Evolutionary conservation across 1,284 basidiomycete species (phyloP).

Genomic region (Uromyces viciae-fabae): DNA sequence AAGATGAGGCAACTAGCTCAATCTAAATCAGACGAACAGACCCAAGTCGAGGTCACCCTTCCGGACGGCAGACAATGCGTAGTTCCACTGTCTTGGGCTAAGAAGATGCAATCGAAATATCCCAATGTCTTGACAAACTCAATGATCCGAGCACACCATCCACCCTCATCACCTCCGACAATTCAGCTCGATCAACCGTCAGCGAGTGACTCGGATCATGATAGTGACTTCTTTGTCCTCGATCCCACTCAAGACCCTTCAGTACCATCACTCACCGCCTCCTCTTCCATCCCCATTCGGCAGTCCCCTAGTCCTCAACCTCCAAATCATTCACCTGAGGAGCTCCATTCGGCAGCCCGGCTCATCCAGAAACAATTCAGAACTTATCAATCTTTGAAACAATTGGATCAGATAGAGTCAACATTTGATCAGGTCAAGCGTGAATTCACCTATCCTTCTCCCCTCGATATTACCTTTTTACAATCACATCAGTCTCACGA

Average conservation of each 20-base stretch:
- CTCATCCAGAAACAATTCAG: slow-evolving; percentile 34
- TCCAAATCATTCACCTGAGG: slow-evolving; percentile 26
- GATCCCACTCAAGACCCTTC: slow-evolving; percentile 32
- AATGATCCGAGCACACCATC: slow-evolving; percentile 23
- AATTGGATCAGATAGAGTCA: slow-evolving; percentile 10
- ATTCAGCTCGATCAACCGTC: neutral
- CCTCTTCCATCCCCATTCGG: neutral
- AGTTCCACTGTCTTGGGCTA: slow-evolving; percentile 36
- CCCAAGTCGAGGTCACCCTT: slow-evolving; percentile 19
- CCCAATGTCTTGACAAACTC: slow-evolving; percentile 14
- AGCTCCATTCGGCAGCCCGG: slow-evolving; percentile 26
- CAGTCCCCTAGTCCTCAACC: neutral
- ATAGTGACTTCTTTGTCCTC: slow-evolving; percentile 25
- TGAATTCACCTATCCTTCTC: slow-evolving; percentile 11
- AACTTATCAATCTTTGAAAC: slow-evolving; percentile 7
- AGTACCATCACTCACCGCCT: slow-evolving; percentile 8
- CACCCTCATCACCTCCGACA: neutral
- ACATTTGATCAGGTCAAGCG: slow-evolving; percentile 20
- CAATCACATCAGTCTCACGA: neutral
- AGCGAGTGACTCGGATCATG: slow-evolving; percentile 1
- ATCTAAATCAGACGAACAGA: neutral
- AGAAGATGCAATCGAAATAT: slow-evolving; percentile 35
- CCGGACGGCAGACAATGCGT: slow-evolving; percentile 30
- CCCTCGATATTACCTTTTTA: slow-evolving; percentile 6
- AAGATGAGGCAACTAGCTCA: neutral